Base-by-base conservation (phyloP, 129 eudicot genomes). In the Tanacetum coccineum region DNA sequence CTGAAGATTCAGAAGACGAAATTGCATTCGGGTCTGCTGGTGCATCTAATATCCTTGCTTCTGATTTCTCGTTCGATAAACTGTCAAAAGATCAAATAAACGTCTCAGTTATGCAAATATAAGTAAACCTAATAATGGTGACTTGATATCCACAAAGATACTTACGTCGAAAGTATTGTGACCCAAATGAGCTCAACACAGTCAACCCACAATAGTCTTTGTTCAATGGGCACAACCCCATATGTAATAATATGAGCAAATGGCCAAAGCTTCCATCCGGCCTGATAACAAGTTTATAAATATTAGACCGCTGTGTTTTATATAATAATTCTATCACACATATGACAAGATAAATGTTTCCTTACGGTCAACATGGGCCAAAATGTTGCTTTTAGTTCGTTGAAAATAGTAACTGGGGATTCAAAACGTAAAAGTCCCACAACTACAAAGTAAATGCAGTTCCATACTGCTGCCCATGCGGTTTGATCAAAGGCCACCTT, bases 251-350 rank as follows among this genome's bases (percentile, higher is more conserved):
- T n/a, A n/a, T n/a, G n/a, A n/a, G n/a, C n/a, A n/a, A n/a, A n/a
- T 59, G 97, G 97, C 97, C 97, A 90, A 40, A 90, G 91, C 68
- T 90, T 90, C 97, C 97, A 90, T 54, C 97, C 97, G 1, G 97
- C 97, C 97, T 90, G 70, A 67, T 15, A 75, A 18, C 44, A 36
- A 13, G 63, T 67, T 75, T 12, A n/a, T n/a, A 48, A 5, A n/a
- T n/a, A n/a, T n/a, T n/a, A n/a, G n/a, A n/a, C n/a, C n/a, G 2
- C n/a, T 11, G 15, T 21, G 10, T 4, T 30, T 64, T 32, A 59
- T 75, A n/a, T 1, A 17, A 64, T 44, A 63, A 18, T 73, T 49
- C n/a, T 14, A 45, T 20, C 32, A 40, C 53, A 50, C 17, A 21
- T 13, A 20, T 39, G 32, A 72, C 46, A 13, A 19, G 26, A 10